Percentiles rank a stretch among this genome's conserved stretches.
Evolutionary conservation across 805 yeast genomes (phyloP).

Genomic region (Pichia manshurica): DNA sequence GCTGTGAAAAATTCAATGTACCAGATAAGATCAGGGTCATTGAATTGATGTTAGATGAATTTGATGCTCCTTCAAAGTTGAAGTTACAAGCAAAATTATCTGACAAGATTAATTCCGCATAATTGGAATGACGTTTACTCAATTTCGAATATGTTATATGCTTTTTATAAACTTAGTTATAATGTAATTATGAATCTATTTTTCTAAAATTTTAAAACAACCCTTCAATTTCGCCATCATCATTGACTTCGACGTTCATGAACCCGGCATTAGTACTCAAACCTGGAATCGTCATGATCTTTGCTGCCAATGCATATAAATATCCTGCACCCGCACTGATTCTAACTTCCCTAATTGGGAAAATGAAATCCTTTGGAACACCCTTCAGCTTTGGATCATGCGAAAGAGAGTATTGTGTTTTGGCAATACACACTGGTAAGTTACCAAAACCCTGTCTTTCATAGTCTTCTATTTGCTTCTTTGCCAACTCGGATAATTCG

Average conservation of each 20-base stretch:
- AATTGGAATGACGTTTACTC: too few species aligned
- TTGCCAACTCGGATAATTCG: constrained; percentile 64
- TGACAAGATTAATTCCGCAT: constrained; percentile 28
- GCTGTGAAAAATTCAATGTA: constrained; percentile 42
- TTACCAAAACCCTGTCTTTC: constrained; percentile 71
- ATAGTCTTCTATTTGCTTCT: constrained; percentile 60
- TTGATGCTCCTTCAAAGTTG: constrained; percentile 67
- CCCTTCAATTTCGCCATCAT: constrained; percentile 77
- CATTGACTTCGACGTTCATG: constrained; percentile 80
- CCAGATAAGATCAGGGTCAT: constrained; percentile 58
- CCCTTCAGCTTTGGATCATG: constrained; percentile 81
- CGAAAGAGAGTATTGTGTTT: constrained; percentile 78
- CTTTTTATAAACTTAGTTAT: too few species aligned
- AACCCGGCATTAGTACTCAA: constrained; percentile 80
- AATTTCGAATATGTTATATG: too few species aligned
- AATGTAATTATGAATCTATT: too few species aligned
- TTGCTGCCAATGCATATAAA: constrained; percentile 79
- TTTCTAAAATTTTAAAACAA: constrained; percentile 42
- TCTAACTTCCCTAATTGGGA: constrained; percentile 77
- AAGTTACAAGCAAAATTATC: constrained; percentile 59
- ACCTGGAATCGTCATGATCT: constrained; percentile 82
- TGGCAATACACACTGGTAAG: constrained; percentile 79
- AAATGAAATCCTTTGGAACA: constrained; percentile 72
- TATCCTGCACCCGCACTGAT: constrained; percentile 88
- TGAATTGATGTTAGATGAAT: constrained; percentile 61